phyloP scores from a whole-genome alignment of 2,329 filamentous ascomycete genomes.

The Metarhizium robertsii region DNA sequence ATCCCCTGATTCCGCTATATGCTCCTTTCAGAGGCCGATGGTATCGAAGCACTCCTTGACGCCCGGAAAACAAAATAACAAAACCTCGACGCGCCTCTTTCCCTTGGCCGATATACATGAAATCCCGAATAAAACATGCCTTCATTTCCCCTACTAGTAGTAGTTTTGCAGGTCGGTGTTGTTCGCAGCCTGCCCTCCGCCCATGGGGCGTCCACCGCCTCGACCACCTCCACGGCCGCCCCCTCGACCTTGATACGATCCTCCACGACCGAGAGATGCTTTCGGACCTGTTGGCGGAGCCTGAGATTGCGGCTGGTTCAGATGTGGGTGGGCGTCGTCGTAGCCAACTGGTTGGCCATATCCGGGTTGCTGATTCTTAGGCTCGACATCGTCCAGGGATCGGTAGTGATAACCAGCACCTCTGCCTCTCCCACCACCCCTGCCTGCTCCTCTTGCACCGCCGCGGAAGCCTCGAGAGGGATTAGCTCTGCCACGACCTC shows the following conservation, averaged over 20 bases:
- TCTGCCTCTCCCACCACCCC: slow-evolving; percentile 32
- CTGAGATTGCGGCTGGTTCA: slow-evolving; percentile 11
- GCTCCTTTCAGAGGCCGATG: not conserved
- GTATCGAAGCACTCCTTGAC: not conserved
- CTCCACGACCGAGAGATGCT: slow-evolving; percentile 1
- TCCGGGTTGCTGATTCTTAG: slow-evolving; percentile 34
- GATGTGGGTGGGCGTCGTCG: slow-evolving; percentile 29
- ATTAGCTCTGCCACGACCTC: slow-evolving; percentile 27
- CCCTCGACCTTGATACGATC: slow-evolving; percentile 1
- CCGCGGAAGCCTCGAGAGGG: slow-evolving; percentile 28
- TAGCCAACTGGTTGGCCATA: slow-evolving; percentile 36
- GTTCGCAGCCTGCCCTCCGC: slow-evolving; percentile 15
- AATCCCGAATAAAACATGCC: too few species aligned
- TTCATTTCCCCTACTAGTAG: slow-evolving; percentile 19
- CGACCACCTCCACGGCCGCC: slow-evolving; percentile 8
- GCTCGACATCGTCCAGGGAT: slow-evolving; percentile 57
- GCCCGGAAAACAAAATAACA: not conserved
- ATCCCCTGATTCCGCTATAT: not conserved
- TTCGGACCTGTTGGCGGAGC: slow-evolving; percentile 11
- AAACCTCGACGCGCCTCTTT: too few species aligned
- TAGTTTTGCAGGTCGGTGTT: slow-evolving; percentile 30
- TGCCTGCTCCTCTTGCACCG: slow-evolving; percentile 31
- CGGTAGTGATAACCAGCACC: slow-evolving; percentile 48
- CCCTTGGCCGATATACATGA: too few species aligned
- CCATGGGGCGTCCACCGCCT: slow-evolving; percentile 13